Conservation (phyloP, 495 filamentous ascomycete genomes). For the Mytilinidion resinicola region DNA sequence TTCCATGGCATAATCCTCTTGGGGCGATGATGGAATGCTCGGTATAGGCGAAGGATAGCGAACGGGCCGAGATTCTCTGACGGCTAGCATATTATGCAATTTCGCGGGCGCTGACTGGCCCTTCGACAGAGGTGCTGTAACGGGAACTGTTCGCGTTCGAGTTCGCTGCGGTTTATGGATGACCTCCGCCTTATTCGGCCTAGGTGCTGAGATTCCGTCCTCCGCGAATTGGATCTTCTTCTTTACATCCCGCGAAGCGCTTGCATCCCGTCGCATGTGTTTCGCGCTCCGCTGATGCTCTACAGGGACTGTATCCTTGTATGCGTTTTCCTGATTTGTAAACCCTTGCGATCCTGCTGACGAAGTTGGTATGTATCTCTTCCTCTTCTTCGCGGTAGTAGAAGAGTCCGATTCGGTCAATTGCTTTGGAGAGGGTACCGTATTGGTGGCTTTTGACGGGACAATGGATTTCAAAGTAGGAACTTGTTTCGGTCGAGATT, state of each 20-base stretch:
- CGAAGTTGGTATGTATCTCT: constrained; percentile 1
- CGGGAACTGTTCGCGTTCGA: constrained; percentile 9
- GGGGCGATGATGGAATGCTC: constrained; percentile 12
- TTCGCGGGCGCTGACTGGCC: constrained; percentile 29
- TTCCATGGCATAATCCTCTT: constrained; percentile 20
- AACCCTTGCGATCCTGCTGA: not conserved
- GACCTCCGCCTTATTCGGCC: not conserved
- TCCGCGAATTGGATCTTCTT: not conserved
- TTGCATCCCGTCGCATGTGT: constrained; percentile 11
- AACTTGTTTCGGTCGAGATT: constrained; percentile 2
- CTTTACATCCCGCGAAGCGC: not conserved
- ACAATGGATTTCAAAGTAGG: not conserved
- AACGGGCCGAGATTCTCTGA: constrained; percentile 1
- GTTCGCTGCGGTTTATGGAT: constrained; percentile 21
- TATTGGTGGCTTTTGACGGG: not conserved
- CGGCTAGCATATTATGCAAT: constrained; percentile 29
- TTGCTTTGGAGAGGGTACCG: not conserved
- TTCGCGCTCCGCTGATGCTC: constrained; percentile 12
- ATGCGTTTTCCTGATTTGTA: not conserved
- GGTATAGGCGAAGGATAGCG: constrained; percentile 17
- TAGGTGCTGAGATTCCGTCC: not conserved
- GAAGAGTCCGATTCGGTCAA: constrained; percentile 17
- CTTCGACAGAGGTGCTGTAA: constrained; percentile 14
- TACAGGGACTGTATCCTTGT: not conserved
- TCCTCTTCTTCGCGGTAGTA: constrained; percentile 19